Percentiles rank a stretch among this genome's conserved stretches.
Evolutionary conservation across 1,284 basidiomycete genomes (phyloP).

Genomic region (Leccinum fallax): DNA sequence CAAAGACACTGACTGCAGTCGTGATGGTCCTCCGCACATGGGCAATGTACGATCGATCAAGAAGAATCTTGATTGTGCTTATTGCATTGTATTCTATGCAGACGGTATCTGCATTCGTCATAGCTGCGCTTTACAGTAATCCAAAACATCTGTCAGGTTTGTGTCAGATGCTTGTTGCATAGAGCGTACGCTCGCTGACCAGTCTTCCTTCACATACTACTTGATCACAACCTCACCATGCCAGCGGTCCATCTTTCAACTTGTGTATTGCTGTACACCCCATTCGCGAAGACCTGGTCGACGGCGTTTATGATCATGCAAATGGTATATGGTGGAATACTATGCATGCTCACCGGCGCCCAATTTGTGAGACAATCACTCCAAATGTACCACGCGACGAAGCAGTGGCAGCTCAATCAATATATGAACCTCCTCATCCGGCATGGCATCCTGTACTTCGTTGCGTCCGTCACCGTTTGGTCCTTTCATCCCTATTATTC

Average conservation of each 20-base stretch:
- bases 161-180: not conserved
- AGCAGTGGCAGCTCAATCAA: not conserved
- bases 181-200: too few relatives aligned
- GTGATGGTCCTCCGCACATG: slow-evolving; percentile 1
- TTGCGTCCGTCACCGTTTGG: not conserved
- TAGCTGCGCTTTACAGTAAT: not conserved
- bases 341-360: not conserved
- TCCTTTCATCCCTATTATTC: too few relatives aligned
- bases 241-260: too few relatives aligned
- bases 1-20: not conserved
- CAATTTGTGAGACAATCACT: not conserved
- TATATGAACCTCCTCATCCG: not conserved
- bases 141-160: not conserved
- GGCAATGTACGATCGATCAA: not conserved
- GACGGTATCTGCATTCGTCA: not conserved
- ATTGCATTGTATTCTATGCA: not conserved
- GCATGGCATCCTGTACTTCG: not conserved
- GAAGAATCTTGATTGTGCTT: not conserved
- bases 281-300: not conserved
- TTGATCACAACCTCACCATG: too few relatives aligned
- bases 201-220: too few relatives aligned
- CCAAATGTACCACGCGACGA: not conserved
- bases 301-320: not conserved
- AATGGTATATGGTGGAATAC: not conserved
- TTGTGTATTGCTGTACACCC: not conserved